Conservation (phyloP, 78 protist species). For the Creolimax fragrantissima region DNA sequence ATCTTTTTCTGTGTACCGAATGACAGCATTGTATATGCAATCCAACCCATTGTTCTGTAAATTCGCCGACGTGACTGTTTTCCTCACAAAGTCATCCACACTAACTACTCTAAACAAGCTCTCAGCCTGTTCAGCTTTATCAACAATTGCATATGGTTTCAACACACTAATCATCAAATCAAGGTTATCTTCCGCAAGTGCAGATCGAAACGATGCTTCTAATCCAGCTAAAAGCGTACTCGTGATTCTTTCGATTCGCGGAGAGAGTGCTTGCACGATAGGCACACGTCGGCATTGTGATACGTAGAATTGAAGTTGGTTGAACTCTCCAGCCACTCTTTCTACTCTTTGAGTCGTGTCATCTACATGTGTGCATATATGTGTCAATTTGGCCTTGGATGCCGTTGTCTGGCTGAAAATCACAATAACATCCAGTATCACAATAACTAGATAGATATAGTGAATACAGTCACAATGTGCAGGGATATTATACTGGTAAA, state of each 20-base stretch:
- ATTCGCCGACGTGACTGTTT: not conserved
- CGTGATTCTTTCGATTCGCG: not conserved
- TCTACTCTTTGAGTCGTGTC: not conserved
- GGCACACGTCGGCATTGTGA: not conserved
- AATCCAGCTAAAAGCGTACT: not conserved
- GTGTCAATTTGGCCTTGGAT: too few relatives aligned
- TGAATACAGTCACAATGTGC: too few relatives aligned
- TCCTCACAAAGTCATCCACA: not conserved
- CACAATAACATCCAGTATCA: too few relatives aligned
- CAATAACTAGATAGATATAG: too few relatives aligned
- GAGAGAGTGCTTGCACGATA: not conserved
- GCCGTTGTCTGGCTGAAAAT: not conserved
- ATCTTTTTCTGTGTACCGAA: not conserved
- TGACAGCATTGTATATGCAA: not conserved
- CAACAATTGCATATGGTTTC: not conserved
- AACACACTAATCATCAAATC: not conserved
- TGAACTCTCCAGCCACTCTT: constrained; percentile 35
- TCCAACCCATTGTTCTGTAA: not conserved
- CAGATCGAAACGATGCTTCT: not conserved
- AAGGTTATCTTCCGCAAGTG: not conserved
- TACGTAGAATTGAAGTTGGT: constrained; percentile 19
- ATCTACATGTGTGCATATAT: too few relatives aligned
- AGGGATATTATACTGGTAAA: too few relatives aligned
- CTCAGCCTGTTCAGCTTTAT: not conserved
- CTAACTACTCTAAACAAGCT: not conserved